These are phyloP conservation scores for Cicer chorassanicum DNA, from an alignment of 306 rosid genomes.

Conservation along the genomic window DNA sequence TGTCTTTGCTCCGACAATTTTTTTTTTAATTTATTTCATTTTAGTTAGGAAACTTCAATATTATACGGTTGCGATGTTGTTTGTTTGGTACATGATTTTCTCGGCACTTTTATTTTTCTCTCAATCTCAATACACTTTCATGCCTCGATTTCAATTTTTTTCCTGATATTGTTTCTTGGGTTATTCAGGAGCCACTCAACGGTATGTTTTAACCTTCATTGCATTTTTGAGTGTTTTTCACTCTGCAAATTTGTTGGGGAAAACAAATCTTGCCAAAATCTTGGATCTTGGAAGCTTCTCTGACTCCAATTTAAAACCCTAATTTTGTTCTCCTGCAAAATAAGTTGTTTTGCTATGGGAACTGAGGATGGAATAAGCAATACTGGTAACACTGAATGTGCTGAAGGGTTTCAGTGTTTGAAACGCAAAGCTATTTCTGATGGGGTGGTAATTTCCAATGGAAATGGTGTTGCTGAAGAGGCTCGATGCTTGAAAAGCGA, in stretches of 20 bases:
- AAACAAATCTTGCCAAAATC: constrained; percentile 39
- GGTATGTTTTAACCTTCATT: background rate
- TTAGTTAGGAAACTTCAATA: too few species aligned
- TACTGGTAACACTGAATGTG: constrained; percentile 46
- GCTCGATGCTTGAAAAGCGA: constrained; percentile 6
- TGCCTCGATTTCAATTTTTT: background rate
- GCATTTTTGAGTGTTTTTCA: background rate
- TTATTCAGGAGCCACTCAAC: background rate
- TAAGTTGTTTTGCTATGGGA: constrained; percentile 58
- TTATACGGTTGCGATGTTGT: too few species aligned
- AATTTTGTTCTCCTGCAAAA: constrained; percentile 49
- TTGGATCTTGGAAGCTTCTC: constrained; percentile 47
- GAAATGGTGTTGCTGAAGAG: constrained; percentile 28
- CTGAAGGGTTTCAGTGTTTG: constrained; percentile 40
- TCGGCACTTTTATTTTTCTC: too few species aligned
- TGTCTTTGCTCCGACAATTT: too few species aligned
- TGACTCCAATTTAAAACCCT: constrained; percentile 59
- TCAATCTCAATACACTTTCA: too few species aligned
- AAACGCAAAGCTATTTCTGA: constrained; percentile 33
- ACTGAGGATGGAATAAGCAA: constrained; percentile 52
- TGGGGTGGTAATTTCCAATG: constrained; percentile 35
- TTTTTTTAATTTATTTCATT: too few species aligned
- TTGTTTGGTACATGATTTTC: too few species aligned
- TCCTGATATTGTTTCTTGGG: background rate
- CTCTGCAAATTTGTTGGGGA: background rate